Evolutionary conservation across 2,329 filamentous ascomycete species (phyloP).

Genomic region (Botrytis pseudocinerea): DNA sequence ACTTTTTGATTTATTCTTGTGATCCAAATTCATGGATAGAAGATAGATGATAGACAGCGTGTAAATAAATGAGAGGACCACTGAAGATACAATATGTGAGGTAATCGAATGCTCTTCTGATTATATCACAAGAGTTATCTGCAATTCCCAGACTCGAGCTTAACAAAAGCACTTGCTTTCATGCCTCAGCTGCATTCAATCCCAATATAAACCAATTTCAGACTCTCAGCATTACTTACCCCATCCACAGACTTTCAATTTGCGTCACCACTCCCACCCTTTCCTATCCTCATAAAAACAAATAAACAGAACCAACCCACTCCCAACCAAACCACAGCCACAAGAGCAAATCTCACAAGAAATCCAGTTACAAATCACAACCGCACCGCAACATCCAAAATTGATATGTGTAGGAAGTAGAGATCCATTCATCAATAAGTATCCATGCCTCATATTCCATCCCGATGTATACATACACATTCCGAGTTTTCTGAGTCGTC

Average conservation of each 20-base stretch:
- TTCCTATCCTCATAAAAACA: not conserved
- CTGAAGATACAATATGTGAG: not conserved
- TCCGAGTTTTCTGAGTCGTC: not conserved
- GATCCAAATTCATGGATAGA: not conserved
- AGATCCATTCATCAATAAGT: slow-evolving; percentile 22
- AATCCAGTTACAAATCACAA: not conserved
- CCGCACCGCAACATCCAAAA: not conserved
- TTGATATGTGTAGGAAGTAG: slow-evolving; percentile 15
- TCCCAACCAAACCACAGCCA: not conserved
- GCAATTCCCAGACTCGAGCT: not conserved
- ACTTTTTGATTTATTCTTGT: not conserved
- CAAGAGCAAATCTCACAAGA: not conserved
- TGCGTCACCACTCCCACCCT: not conserved
- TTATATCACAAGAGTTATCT: not conserved
- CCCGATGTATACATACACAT: slow-evolving; percentile 3
- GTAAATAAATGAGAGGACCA: too few species aligned
- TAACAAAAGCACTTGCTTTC: not conserved
- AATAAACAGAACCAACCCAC: not conserved
- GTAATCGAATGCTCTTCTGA: not conserved
- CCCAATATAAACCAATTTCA: not conserved
- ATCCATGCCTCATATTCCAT: slow-evolving; percentile 18
- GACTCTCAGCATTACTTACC: not conserved
- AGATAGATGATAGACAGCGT: not conserved
- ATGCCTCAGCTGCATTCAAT: too few species aligned
- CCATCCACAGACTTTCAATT: not conserved